phyloP scores from a whole-genome alignment of 768 basidiomycete genomes.

The Gelatoporia subvermispora region DNA sequence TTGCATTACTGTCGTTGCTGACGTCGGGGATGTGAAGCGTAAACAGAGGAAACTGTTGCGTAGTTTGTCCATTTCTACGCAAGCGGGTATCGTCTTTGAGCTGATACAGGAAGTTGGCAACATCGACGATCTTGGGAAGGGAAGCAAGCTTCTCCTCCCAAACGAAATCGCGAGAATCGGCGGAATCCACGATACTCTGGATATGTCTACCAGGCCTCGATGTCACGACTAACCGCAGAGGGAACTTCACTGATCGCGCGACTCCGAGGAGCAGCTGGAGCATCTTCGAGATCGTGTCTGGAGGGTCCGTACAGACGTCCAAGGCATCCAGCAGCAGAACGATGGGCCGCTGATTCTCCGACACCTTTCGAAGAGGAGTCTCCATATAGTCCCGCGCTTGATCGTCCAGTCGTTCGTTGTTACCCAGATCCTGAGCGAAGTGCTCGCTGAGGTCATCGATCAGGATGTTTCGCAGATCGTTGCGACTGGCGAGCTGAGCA shows the following conservation, averaged over 20 bases:
- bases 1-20: not conserved
- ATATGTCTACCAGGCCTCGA: not conserved
- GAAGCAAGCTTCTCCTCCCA: not conserved
- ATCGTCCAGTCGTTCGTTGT: no score
- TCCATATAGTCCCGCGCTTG: conserved; percentile 7
- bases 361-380: not conserved
- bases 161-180: not conserved
- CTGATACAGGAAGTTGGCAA: not conserved
- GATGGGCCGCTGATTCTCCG: not conserved
- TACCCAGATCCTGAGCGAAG: no score
- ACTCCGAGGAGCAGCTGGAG: not conserved
- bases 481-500: conserved; percentile 22
- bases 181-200: not conserved
- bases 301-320: not conserved
- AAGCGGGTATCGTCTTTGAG: not conserved
- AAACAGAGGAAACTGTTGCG: not conserved
- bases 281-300: not conserved
- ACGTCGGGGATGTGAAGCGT: not conserved
- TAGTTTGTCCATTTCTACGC: not conserved
- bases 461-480: conserved; percentile 4
- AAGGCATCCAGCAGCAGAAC: conserved; percentile 30
- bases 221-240: not conserved
- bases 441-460: not conserved
- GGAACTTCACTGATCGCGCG: not conserved
- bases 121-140: not conserved